Evolutionary conservation across 129 eudicot species (phyloP), one percentile per base, ranked within the genome.

Genomic region (Chrysanthemum makinoi): DNA sequence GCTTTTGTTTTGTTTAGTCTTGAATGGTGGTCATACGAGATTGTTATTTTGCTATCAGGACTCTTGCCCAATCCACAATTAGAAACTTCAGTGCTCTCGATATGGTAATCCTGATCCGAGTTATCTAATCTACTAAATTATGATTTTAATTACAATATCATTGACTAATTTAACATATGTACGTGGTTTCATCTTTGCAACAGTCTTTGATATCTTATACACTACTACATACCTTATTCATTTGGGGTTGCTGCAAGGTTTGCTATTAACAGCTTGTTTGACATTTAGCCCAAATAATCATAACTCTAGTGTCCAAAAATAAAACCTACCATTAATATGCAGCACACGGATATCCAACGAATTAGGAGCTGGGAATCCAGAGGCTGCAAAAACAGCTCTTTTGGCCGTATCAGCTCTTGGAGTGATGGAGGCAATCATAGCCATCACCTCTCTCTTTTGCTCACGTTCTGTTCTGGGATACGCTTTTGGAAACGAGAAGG

Each of bases 41-140:
- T 85, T 49, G 73, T 79, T n/a, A 57, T 76, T 57, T 79, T 85
- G 78, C 66, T 85, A 4, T 64, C 89, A 2, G 86, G 87, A 7
- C 78, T 79, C 68, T 58, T 85, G 44, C 44, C 44, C 44, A 35
- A 35, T 35, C 44, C 44, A 35, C 44, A 35, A 35, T 35, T 35
- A 35, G 85, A 85, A 67, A 79, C 90, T 22, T 85, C 85, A 7
- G 87, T 85, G 65, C 90, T 85, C 62, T 85, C 90, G 1, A 85
- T 85, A 69, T 85, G 90, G 87, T 85, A 77, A 54, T 47, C 51
- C 67, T 66, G 3, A 17, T 26, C 46, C 58, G 9, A 43, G 10
- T 56, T 57, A 39, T 35, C 9, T 35, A 35, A 16, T 33, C 8
- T 3, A 10, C 15, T 18, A 19, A 52, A 33, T 15, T 3, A 10